phyloP scores from a whole-genome alignment of 2,329 filamentous ascomycete species.

The Fusarium nygamai region DNA sequence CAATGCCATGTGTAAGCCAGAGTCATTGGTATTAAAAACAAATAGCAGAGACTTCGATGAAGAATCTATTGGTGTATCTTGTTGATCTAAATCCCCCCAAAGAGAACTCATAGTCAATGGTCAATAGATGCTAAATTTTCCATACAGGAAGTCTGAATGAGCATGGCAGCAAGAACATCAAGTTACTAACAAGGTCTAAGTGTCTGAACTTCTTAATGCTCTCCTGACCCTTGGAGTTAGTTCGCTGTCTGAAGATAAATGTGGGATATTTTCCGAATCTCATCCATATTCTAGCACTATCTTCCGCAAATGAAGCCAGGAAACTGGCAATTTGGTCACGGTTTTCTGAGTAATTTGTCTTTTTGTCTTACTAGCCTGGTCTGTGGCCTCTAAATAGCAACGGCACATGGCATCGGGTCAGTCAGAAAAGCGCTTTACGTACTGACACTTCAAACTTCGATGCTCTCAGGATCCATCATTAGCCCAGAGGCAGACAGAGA shows the following conservation, averaged over 20 bases:
- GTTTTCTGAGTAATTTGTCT: not conserved
- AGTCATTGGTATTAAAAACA: not conserved
- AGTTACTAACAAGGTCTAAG: not conserved
- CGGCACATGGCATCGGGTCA: not conserved
- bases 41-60: not conserved
- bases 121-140: not conserved
- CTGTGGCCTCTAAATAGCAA: not conserved
- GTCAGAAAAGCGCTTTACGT: not conserved
- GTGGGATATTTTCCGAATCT: not conserved
- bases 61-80: not conserved
- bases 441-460: not conserved
- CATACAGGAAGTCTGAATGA: not conserved
- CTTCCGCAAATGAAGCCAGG: not conserved
- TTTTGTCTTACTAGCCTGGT: not conserved
- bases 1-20: not conserved
- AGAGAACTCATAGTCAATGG: not conserved
- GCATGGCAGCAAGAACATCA: not conserved
- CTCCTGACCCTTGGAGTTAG: not conserved
- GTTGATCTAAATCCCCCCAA: not conserved
- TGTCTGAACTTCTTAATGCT: not conserved
- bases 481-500: not conserved
- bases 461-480: not conserved
- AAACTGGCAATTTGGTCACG: not conserved
- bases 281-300: not conserved
- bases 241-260: not conserved